Evolutionary conservation across 2,329 filamentous ascomycete genomes (phyloP).

Genomic region (Celoporthe dispersa): DNA sequence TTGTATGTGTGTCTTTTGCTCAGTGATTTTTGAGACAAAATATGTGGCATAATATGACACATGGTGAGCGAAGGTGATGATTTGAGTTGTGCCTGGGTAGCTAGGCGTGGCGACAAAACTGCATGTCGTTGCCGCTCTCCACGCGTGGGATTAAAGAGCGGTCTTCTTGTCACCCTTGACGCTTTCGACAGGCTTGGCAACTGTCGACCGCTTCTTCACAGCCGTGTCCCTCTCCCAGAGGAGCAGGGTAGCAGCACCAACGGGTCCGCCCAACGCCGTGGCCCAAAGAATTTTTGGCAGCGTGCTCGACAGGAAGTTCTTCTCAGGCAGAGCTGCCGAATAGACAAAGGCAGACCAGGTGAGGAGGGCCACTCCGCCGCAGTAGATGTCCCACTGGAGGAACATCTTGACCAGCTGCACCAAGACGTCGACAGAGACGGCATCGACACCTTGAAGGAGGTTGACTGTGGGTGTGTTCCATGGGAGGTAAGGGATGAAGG

Average conservation of each 20-base stretch:
- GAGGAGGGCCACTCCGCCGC: constrained; percentile 46
- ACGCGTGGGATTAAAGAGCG: too few species aligned
- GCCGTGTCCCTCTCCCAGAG: constrained; percentile 53
- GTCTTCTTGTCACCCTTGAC: not conserved
- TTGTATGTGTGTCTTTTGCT: too few species aligned
- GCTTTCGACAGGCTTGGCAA: not conserved
- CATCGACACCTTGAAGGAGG: constrained; percentile 38
- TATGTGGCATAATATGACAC: too few species aligned
- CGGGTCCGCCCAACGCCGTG: constrained; percentile 46
- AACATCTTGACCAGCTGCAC: constrained; percentile 49
- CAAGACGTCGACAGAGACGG: constrained; percentile 39
- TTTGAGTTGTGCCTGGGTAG: too few species aligned
- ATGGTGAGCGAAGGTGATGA: too few species aligned
- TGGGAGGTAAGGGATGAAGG: constrained; percentile 38
- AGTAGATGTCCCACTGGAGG: constrained; percentile 53
- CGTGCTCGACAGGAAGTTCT: constrained; percentile 31
- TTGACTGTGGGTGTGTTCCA: constrained; percentile 42
- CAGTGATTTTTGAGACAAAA: too few species aligned
- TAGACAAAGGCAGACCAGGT: constrained; percentile 49
- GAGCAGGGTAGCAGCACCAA: constrained; percentile 47
- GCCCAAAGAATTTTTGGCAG: constrained; percentile 42
- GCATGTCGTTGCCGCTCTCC: too few species aligned
- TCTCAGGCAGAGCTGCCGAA: constrained; percentile 34
- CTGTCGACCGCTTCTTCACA: not conserved
- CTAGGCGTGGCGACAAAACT: too few species aligned